Evolutionary conservation across 164 flowering plant species (phyloP).

Genomic region (Protea cynaroides): DNA sequence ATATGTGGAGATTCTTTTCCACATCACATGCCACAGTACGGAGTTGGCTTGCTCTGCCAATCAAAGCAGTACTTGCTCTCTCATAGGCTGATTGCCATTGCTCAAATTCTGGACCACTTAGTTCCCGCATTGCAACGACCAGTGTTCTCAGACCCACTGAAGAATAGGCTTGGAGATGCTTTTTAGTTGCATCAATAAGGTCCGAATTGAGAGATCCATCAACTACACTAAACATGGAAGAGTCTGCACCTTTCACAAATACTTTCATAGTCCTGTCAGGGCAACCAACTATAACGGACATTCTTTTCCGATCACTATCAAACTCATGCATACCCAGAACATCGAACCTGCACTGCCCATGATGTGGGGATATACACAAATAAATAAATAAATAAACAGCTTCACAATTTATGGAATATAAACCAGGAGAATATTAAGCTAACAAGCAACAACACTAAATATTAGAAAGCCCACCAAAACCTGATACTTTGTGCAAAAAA

Average conservation of each 20-base stretch:
- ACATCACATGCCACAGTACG: constrained; percentile 55
- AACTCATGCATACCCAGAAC: constrained; percentile 97
- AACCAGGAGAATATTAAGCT: not conserved
- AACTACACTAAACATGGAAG: constrained; percentile 50
- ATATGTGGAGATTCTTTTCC: constrained; percentile 40
- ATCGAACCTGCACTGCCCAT: constrained; percentile 72
- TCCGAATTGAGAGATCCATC: constrained; percentile 31
- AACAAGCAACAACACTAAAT: not conserved
- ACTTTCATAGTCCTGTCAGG: constrained; percentile 74
- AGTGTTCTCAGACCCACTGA: constrained; percentile 66
- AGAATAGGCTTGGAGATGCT: constrained; percentile 50
- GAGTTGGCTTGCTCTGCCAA: constrained; percentile 59
- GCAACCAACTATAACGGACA: constrained; percentile 91
- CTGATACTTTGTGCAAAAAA: too few species aligned
- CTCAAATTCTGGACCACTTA: constrained; percentile 50
- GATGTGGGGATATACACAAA: constrained; percentile 10
- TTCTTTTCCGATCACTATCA: constrained; percentile 95
- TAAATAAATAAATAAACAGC: not conserved
- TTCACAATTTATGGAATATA: not conserved
- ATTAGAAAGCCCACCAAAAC: not conserved
- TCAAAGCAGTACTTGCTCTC: constrained; percentile 58
- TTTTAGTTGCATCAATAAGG: constrained; percentile 39
- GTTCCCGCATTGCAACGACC: constrained; percentile 59
- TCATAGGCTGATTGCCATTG: constrained; percentile 65
- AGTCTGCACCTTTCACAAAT: constrained; percentile 79